phyloP scores from a whole-genome alignment of 768 basidiomycete species.

The Mrakia gelida region DNA sequence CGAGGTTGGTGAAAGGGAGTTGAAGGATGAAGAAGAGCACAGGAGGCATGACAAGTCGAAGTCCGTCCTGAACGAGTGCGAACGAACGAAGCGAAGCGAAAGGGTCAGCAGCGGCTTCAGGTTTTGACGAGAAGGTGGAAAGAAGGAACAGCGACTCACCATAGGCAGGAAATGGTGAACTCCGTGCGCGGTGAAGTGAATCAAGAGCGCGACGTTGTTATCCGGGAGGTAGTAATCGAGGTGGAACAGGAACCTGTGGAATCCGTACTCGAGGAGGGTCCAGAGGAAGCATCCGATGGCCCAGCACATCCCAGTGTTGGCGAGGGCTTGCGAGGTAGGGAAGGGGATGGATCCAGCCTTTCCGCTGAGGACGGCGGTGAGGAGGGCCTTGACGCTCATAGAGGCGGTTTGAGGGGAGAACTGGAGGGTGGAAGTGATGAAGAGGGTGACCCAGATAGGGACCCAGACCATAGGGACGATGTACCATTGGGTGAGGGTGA shows the following conservation, averaged over 20 bases:
- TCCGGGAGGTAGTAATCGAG: slow-evolving; percentile 85
- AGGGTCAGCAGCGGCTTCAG: slow-evolving; percentile 50
- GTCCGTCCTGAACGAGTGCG: slow-evolving; percentile 64
- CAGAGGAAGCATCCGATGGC: slow-evolving; percentile 75
- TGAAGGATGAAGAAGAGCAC: slow-evolving; percentile 69
- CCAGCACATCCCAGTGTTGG: slow-evolving; percentile 60
- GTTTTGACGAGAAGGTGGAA: slow-evolving; percentile 3
- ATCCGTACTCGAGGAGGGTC: slow-evolving; percentile 86
- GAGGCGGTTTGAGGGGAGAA: slow-evolving; percentile 51
- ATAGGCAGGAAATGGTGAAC: slow-evolving; percentile 97
- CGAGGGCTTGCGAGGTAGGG: slow-evolving; percentile 48
- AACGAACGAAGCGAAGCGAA: slow-evolving; percentile 74
- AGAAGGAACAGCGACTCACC: slow-evolving; percentile 49
- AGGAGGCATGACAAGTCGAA: slow-evolving; percentile 97
- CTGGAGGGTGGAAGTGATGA: slow-evolving; percentile 66
- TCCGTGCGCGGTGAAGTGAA: slow-evolving; percentile 92
- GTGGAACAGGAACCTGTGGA: slow-evolving; percentile 98
- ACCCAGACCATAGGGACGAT: slow-evolving; percentile 88
- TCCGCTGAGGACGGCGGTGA: slow-evolving; percentile 34
- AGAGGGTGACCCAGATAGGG: slow-evolving; percentile 75
- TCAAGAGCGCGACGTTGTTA: slow-evolving; percentile 64
- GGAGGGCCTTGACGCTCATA: slow-evolving; percentile 35
- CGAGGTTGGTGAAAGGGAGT: slow-evolving; percentile 80
- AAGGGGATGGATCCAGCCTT: slow-evolving; percentile 40
- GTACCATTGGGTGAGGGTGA: slow-evolving; percentile 87